Conservation (phyloP, 176 grass and related monocot species). For the Oryza brachyantha region DNA sequence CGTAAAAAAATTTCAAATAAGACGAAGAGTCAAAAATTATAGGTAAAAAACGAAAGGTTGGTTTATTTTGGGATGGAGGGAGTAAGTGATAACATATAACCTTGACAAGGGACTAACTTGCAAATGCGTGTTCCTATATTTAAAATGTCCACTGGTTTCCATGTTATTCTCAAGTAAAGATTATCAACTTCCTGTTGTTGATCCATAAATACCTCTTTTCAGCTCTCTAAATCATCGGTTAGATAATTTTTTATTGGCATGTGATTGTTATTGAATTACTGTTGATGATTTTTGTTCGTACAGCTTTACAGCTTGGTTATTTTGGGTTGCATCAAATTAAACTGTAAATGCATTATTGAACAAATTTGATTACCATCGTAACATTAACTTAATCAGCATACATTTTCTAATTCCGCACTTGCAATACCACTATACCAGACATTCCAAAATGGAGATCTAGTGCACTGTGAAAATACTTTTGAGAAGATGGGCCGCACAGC, state of each 20-base stretch:
- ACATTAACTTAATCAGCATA: neutral
- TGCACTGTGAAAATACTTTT: conserved; percentile 69
- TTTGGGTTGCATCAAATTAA: neutral
- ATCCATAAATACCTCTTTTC: neutral
- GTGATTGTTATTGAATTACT: neutral
- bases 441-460: conserved; percentile 79
- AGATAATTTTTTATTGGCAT: neutral
- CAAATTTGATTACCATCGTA: neutral
- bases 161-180: neutral
- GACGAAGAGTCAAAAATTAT: too few relatives aligned
- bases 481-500: conserved; percentile 85
- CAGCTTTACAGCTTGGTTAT: neutral
- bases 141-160: neutral
- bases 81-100: neutral
- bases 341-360: conserved; percentile 5
- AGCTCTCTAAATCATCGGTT: neutral
- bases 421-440: conserved; percentile 51
- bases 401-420: conserved; percentile 8
- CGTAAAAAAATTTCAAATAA: too few relatives aligned
- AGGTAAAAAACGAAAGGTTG: too few relatives aligned
- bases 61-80: too few relatives aligned
- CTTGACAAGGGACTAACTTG: neutral
- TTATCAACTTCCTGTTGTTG: neutral
- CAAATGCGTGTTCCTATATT: neutral
- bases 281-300: neutral